Percentiles rank a stretch among this genome's conserved stretches.
Conservation (phyloP, 257 asterid species). For the Capsicum rhomboideum region DNA sequence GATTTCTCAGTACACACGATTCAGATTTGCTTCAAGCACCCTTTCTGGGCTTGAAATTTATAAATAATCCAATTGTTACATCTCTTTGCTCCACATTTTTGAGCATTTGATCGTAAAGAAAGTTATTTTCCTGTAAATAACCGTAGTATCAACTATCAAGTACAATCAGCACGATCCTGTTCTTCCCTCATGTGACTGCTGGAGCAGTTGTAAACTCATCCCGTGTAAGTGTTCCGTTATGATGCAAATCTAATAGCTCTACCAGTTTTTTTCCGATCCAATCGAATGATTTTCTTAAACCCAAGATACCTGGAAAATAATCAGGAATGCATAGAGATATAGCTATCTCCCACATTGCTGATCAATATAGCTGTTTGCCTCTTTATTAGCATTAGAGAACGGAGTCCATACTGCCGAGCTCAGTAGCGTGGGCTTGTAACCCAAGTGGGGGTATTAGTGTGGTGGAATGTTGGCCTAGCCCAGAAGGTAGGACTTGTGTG, state of each 20-base stretch:
- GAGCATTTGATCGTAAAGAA: not conserved
- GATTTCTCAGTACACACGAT: not conserved
- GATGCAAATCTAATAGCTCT: constrained; percentile 56
- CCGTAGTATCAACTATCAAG: not conserved
- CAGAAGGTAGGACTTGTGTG: not conserved
- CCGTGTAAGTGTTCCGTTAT: constrained; percentile 57
- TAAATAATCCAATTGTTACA: not conserved
- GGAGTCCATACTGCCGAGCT: not conserved
- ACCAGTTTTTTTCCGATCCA: too few species aligned
- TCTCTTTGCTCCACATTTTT: not conserved
- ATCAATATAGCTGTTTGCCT: not conserved
- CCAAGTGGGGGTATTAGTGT: not conserved
- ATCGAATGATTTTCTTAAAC: too few species aligned
- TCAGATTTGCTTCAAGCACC: not conserved
- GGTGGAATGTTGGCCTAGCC: not conserved
- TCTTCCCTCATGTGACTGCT: constrained; percentile 43
- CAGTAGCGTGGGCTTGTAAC: not conserved
- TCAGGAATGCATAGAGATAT: too few species aligned
- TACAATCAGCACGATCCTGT: constrained; percentile 28
- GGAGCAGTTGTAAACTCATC: constrained; percentile 55
- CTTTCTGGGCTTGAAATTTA: not conserved
- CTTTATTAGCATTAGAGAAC: not conserved
- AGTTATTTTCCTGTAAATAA: not conserved
- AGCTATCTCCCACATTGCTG: not conserved
- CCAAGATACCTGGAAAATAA: too few species aligned